Percentiles rank a stretch among this genome's conserved stretches.
phyloP scores from a whole-genome alignment of 139 green algal genomes.

The Chlamydomonas schloesseri region DNA sequence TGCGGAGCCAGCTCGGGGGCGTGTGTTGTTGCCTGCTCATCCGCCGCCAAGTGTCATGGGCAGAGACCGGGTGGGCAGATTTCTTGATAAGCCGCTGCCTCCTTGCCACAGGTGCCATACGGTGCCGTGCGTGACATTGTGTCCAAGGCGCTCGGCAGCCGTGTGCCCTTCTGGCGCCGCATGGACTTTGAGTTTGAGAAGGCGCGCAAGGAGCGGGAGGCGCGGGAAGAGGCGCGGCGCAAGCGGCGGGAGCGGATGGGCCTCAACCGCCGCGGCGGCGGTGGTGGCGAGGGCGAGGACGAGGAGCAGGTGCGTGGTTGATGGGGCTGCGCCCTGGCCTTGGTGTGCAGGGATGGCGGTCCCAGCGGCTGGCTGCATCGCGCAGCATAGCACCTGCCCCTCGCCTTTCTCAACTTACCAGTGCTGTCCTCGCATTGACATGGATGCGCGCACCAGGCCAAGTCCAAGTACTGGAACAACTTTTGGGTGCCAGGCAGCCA shows the following conservation, averaged over 20 bases:
- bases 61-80: no score
- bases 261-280: slow-evolving; percentile 4
- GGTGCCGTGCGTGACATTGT: slow-evolving; percentile 12
- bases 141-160: slow-evolving; percentile 3
- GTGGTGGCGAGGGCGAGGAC: slow-evolving; percentile 21
- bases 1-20: no score
- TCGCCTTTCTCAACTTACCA: no score
- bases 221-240: slow-evolving; percentile 13
- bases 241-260: slow-evolving; percentile 28
- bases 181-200: slow-evolving; percentile 25
- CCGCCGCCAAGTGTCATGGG: no score
- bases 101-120: background rate
- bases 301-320: slow-evolving; percentile 24
- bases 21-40: no score
- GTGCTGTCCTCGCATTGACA: no score
- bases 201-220: slow-evolving; percentile 22
- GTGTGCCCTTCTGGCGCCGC: slow-evolving; percentile 8
- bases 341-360: no score
- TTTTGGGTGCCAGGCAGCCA: slow-evolving; percentile 31
- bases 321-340: no score
- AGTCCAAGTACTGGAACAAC: slow-evolving; percentile 38
- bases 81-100: no score
- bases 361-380: no score
- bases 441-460: background rate
- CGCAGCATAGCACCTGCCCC: no score